Conservation (phyloP, 495 filamentous ascomycete species). For the Eremomyces bilateralis region DNA sequence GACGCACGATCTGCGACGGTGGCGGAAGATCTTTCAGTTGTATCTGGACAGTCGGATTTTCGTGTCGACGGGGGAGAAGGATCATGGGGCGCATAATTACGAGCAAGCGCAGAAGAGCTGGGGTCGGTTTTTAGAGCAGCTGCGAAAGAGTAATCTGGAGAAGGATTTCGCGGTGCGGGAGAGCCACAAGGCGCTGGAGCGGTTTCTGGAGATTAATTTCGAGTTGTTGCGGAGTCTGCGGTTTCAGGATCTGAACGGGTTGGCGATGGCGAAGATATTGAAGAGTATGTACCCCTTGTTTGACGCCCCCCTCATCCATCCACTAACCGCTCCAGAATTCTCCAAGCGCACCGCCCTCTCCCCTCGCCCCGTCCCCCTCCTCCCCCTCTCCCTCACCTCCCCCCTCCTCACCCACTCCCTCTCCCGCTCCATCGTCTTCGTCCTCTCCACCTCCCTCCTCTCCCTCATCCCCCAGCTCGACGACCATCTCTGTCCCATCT, state of each 20-base stretch:
- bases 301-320: background rate
- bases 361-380: slow-evolving; percentile 29
- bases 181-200: slow-evolving; percentile 31
- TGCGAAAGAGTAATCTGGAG: slow-evolving; percentile 24
- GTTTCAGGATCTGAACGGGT: slow-evolving; percentile 53
- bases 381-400: slow-evolving; percentile 23
- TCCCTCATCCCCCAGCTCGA: slow-evolving; percentile 44
- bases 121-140: slow-evolving; percentile 10
- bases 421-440: slow-evolving; percentile 42
- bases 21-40: slow-evolving; percentile 51
- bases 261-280: slow-evolving; percentile 50
- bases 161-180: slow-evolving; percentile 34
- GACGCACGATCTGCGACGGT: slow-evolving; percentile 43
- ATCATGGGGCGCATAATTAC: slow-evolving; percentile 33
- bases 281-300: slow-evolving; percentile 32
- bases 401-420: slow-evolving; percentile 31
- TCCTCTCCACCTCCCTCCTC: slow-evolving; percentile 40
- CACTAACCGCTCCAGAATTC: slow-evolving; percentile 31
- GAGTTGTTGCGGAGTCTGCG: slow-evolving; percentile 40
- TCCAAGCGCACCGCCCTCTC: slow-evolving; percentile 54
- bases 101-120: slow-evolving; percentile 25
- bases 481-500: slow-evolving; percentile 57
- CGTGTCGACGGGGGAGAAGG: slow-evolving; percentile 41
- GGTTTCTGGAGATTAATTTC: slow-evolving; percentile 42
- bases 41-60: slow-evolving; percentile 52